Percentiles rank a stretch among this genome's conserved stretches.
phyloP scores from a whole-genome alignment of 2,329 filamentous ascomycete genomes.

The Fusarium hostae region DNA sequence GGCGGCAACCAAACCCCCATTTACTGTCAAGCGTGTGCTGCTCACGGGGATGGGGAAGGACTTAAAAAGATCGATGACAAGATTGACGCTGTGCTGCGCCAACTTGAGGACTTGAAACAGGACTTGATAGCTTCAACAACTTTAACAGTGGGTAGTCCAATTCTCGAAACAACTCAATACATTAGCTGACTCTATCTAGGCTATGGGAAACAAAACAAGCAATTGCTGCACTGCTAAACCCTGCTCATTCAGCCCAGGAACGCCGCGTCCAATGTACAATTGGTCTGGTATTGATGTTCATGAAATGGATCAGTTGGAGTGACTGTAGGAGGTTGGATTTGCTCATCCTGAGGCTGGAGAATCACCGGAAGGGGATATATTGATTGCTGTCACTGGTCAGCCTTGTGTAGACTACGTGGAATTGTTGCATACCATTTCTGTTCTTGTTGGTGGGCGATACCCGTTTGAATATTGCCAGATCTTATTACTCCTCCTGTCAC shows the following conservation, averaged over 20 bases:
- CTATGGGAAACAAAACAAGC: background rate
- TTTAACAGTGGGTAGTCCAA: background rate
- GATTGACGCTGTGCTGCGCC: background rate
- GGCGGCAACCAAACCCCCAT: background rate
- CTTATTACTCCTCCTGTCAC: constrained; percentile 8
- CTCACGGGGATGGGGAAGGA: background rate
- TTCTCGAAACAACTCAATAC: background rate
- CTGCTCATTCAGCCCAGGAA: background rate
- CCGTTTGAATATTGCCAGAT: constrained; percentile 20
- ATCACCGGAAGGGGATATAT: background rate
- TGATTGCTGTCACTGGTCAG: background rate
- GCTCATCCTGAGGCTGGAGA: background rate
- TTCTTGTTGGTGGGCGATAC: constrained; percentile 1
- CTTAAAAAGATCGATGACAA: background rate
- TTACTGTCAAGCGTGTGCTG: background rate
- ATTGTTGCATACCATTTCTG: background rate
- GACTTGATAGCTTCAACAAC: background rate
- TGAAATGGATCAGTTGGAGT: background rate
- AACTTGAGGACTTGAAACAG: background rate
- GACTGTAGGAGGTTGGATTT: background rate
- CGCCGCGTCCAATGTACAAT: background rate
- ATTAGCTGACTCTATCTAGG: background rate
- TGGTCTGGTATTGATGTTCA: background rate
- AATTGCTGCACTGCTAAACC: background rate
- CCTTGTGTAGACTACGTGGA: background rate